Conservation (phyloP, 495 filamentous ascomycete genomes). For the Xylaria acuta region DNA sequence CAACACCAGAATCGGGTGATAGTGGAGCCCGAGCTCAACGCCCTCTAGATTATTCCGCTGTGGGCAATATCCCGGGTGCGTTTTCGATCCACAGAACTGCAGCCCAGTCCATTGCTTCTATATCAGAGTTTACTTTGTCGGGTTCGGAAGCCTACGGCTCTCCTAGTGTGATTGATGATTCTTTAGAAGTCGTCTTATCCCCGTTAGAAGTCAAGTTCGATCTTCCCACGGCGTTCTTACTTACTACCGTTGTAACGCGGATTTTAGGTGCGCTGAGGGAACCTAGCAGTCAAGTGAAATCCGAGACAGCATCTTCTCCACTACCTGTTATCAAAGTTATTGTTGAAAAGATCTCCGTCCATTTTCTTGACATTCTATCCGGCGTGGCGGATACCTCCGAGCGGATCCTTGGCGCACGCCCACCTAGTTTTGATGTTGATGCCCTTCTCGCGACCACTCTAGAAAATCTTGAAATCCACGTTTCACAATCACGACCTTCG, state of each 20-base stretch:
- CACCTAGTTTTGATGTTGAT: slow-evolving; percentile 47
- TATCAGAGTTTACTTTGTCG: slow-evolving; percentile 21
- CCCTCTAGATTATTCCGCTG: slow-evolving; percentile 41
- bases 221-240: slow-evolving; percentile 69
- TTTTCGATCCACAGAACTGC: slow-evolving; percentile 53
- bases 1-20: slow-evolving; percentile 3
- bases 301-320: slow-evolving; percentile 33
- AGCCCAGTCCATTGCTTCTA: slow-evolving; percentile 43
- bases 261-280: slow-evolving; percentile 54
- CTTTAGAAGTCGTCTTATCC: slow-evolving; percentile 62
- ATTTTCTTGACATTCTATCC: slow-evolving; percentile 69
- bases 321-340: slow-evolving; percentile 56
- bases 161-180: slow-evolving; percentile 38
- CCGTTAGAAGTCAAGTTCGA: slow-evolving; percentile 67
- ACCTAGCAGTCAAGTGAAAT: slow-evolving; percentile 31
- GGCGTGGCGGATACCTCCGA: slow-evolving; percentile 51
- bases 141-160: neutral
- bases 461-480: slow-evolving; percentile 48
- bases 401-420: slow-evolving; percentile 42
- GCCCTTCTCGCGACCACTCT: slow-evolving; percentile 59
- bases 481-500: slow-evolving; percentile 39
- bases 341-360: slow-evolving; percentile 62
- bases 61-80: slow-evolving; percentile 60
- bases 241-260: slow-evolving; percentile 65
- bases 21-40: neutral